A percentile compares a stretch with the other conserved stretches of the same genome.
phyloP scores from a whole-genome alignment of 2,329 filamentous ascomycete genomes.

The Neopestalotiopsis rosae region DNA sequence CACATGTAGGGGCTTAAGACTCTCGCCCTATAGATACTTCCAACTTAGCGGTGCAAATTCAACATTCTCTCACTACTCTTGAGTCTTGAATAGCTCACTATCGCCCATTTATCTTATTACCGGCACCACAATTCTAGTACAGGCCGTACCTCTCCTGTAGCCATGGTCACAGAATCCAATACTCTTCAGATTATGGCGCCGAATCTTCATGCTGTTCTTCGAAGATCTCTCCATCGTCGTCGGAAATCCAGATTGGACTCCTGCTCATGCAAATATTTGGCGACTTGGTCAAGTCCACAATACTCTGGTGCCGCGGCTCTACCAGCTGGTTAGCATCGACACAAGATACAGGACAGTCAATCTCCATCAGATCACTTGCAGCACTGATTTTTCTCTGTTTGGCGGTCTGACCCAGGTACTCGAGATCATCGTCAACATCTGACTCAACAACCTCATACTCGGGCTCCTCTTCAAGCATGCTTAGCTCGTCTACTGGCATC shows the following conservation, averaged over 20 bases:
- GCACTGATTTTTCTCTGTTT: not conserved
- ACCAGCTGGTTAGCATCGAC: slow-evolving; percentile 6
- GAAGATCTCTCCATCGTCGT: not conserved
- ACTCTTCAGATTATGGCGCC: not conserved
- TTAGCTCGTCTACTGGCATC: slow-evolving; percentile 21
- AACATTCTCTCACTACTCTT: too few relatives aligned
- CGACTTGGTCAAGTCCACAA: slow-evolving; percentile 12
- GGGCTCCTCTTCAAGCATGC: not conserved
- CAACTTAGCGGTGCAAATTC: too few relatives aligned
- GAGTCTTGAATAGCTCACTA: too few relatives aligned
- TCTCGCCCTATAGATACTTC: too few relatives aligned
- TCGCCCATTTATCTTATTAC: too few relatives aligned
- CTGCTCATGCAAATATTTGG: not conserved
- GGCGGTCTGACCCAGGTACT: not conserved
- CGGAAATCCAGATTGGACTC: not conserved
- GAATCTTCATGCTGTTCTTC: too few relatives aligned
- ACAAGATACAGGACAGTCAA: not conserved
- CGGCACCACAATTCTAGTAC: too few relatives aligned
- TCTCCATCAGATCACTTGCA: not conserved
- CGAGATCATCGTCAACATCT: slow-evolving; percentile 8
- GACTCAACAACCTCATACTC: slow-evolving; percentile 5
- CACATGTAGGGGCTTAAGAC: too few relatives aligned
- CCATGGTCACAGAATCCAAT: too few relatives aligned
- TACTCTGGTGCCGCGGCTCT: not conserved
- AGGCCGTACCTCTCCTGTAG: too few relatives aligned